Conservation (phyloP, 2,329 filamentous ascomycete genomes). For the Drechmeria coniospora region DNA sequence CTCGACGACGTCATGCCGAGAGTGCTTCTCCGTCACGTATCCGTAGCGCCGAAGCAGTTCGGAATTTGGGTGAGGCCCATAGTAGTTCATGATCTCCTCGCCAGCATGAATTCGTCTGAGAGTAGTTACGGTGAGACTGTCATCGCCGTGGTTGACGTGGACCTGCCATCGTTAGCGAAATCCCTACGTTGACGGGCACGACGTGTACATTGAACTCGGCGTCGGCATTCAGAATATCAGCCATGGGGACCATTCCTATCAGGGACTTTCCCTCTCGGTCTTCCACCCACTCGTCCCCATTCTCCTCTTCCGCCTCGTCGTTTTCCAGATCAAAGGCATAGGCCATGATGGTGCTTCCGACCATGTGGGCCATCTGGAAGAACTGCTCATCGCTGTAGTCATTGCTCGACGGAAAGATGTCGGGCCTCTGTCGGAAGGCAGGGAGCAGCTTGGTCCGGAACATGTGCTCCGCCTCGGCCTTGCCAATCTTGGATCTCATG, state of each 20-base stretch:
- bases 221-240: conserved; percentile 80
- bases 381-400: conserved; percentile 28
- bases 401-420: conserved; percentile 24
- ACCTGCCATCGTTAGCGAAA: conserved; percentile 17
- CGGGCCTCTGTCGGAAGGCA: conserved; percentile 27
- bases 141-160: conserved; percentile 37
- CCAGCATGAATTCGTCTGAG: conserved; percentile 53
- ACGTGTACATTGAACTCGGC: conserved; percentile 63
- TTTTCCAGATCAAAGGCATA: conserved; percentile 74
- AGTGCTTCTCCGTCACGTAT: conserved; percentile 67
- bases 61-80: conserved; percentile 67
- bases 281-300: conserved; percentile 51
- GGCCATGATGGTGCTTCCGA: conserved; percentile 83
- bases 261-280: conserved; percentile 40
- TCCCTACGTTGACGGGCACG: not conserved
- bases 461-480: conserved; percentile 50
- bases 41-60: conserved; percentile 76
- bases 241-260: conserved; percentile 84
- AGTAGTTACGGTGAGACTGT: conserved; percentile 53
- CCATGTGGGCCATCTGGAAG: conserved; percentile 49
- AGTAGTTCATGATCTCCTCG: conserved; percentile 77
- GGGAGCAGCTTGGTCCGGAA: conserved; percentile 44
- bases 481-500: conserved; percentile 63
- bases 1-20: conserved; percentile 71
- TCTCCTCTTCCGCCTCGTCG: conserved; percentile 39